Conservation (phyloP, 2,329 filamentous ascomycete species). For the Xylariaceae sp. region DNA sequence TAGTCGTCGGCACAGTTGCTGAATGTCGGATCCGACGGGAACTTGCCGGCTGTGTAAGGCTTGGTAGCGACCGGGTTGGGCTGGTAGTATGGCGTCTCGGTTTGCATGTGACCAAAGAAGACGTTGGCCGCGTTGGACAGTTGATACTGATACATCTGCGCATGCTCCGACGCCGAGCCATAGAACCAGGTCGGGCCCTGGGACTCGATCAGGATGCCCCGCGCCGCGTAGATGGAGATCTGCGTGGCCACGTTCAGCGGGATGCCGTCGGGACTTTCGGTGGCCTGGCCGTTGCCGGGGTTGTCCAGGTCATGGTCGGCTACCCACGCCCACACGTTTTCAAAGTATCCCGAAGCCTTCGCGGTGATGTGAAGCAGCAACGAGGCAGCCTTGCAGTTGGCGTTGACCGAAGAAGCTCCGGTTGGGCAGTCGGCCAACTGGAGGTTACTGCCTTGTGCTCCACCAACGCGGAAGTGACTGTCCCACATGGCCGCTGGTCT, state of each 20-base stretch:
- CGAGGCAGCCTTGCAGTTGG: conserved; percentile 56
- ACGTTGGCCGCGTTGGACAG: conserved; percentile 55
- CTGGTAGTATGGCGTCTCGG: conserved; percentile 61
- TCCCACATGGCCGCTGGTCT: conserved; percentile 10
- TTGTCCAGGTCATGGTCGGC: conserved; percentile 48
- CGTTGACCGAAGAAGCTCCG: conserved; percentile 38
- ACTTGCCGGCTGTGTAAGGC: conserved; percentile 38
- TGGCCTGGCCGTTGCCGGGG: not conserved
- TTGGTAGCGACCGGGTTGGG: conserved; percentile 52
- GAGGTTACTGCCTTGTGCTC: conserved; percentile 60
- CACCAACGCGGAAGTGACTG: conserved; percentile 69
- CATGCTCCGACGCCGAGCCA: conserved; percentile 42
- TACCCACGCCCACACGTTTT: conserved; percentile 61
- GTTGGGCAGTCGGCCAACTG: conserved; percentile 47
- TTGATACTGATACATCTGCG: conserved; percentile 53
- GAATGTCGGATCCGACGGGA: conserved; percentile 48
- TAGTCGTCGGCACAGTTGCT: conserved; percentile 34
- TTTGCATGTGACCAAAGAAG: conserved; percentile 61
- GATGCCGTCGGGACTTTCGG: too few relatives aligned
- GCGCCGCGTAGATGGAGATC: conserved; percentile 31
- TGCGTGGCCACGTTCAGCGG: too few relatives aligned
- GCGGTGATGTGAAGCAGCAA: conserved; percentile 42
- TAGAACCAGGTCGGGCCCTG: conserved; percentile 58
- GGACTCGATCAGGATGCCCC: conserved; percentile 17
- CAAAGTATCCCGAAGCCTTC: conserved; percentile 42